These are phyloP conservation scores for Musa beccarii DNA, from an alignment of 176 grass and related monocot genomes.

Conservation along the genomic window DNA sequence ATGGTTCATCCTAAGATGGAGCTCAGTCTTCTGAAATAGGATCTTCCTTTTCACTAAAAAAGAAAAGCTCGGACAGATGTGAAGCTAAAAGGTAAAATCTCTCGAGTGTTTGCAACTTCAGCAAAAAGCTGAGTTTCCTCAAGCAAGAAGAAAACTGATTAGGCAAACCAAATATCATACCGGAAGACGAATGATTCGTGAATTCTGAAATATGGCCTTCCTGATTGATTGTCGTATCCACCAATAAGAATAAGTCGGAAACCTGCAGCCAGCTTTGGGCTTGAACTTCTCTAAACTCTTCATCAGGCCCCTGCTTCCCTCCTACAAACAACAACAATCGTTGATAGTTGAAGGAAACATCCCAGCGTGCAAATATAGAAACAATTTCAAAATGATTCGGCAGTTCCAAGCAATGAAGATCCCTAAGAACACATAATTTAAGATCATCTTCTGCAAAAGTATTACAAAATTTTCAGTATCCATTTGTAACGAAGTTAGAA, in stretches of 20 bases:
- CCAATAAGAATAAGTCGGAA: constrained; percentile 79
- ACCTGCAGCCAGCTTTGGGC: constrained; percentile 62
- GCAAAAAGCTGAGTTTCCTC: neutral
- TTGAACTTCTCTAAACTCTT: constrained; percentile 90
- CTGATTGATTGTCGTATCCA: constrained; percentile 83
- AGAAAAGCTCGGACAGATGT: no score
- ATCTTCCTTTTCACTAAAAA: no score
- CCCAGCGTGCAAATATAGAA: neutral
- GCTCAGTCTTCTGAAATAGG: no score
- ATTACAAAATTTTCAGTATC: no score
- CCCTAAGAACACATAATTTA: no score
- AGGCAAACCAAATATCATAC: constrained; percentile 19
- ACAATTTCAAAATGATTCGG: no score
- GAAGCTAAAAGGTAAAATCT: no score
- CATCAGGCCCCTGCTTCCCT: constrained; percentile 70
- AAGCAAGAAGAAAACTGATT: neutral
- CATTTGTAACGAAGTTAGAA: no score
- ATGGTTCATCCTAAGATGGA: no score
- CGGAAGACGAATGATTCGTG: constrained; percentile 64
- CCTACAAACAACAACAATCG: constrained; percentile 25
- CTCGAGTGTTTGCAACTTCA: neutral
- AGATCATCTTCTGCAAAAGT: no score
- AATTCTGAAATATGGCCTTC: constrained; percentile 71
- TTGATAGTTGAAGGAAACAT: neutral
- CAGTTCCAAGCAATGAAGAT: no score